Evolutionary conservation across 2,329 filamentous ascomycete species (phyloP), one percentile per base, ranked within the genome.

Genomic region (Byssothecium circinans): DNA sequence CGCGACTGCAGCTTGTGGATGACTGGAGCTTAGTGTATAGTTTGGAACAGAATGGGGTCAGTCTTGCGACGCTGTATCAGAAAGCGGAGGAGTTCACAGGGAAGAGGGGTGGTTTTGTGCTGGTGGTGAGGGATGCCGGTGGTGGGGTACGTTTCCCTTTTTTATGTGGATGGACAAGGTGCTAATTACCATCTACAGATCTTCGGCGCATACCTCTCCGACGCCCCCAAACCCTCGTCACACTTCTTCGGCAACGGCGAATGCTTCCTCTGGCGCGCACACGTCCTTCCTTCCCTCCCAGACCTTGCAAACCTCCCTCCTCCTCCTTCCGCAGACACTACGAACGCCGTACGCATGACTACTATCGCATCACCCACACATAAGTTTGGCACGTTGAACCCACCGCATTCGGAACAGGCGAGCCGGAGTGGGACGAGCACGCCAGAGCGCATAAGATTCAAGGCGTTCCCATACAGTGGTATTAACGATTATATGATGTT

Each of bases 401-500:
- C 64, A 2, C 62, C 65, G 6, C 17, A 50, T 12, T 65, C 61
- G 17, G 59, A 57, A 43, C 55, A 65, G 53, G 48, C 67, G 54
- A 69, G 67, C 30, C 62, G 68, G 46, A 76, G 72, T 57, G 74
- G 78, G 2, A 73, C 80, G 1, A 80, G 78, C 20, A 83, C 84
- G 3, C 82, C 84, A 4, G 88, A 92, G 52, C 81, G 84, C 20
- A 89, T 97, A 58, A 85, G 94, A 17, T 99, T 99, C 80, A 96
- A 96, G 73, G 92, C 92, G 0, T 99, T 97, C 62, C 91, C 92
- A 0, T 97, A 96, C 66, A 95, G 88, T 47, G 94, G 94, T 4
- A 82, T 95, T 33, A 97, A 99, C 69, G 94, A 97, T 71, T 99
- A 95, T 69, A 90, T 92, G 76, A 94, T 97, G 58, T 88, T 95